Evolutionary conservation across 2,329 filamentous ascomycete genomes (phyloP).

Genomic region (Dothideomycetes sp.): DNA sequence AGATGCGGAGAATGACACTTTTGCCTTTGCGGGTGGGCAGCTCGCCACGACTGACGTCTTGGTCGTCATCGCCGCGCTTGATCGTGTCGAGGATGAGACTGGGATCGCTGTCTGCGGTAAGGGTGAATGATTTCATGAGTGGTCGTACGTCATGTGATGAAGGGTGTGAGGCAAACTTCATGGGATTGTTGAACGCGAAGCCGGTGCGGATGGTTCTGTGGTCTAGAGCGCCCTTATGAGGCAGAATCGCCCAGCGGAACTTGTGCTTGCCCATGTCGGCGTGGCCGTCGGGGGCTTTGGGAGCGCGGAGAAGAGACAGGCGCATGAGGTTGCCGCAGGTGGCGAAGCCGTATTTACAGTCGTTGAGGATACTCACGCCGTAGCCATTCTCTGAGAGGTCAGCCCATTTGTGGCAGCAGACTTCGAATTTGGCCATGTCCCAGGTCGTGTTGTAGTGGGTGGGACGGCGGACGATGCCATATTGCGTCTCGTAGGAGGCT

Average conservation of each 20-base stretch:
- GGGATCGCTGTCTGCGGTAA: slow-evolving; percentile 41
- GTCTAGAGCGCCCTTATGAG: slow-evolving; percentile 64
- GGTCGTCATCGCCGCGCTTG: slow-evolving; percentile 64
- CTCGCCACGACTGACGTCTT: slow-evolving; percentile 40
- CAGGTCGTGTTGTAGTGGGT: slow-evolving; percentile 97
- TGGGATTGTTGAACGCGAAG: slow-evolving; percentile 81
- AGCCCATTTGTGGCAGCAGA: slow-evolving; percentile 90
- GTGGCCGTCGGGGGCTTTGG: slow-evolving; percentile 86
- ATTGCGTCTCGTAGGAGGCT: slow-evolving; percentile 91
- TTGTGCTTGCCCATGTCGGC: slow-evolving; percentile 80
- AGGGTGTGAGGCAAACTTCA: slow-evolving; percentile 42
- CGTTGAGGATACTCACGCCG: slow-evolving; percentile 86
- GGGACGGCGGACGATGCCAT: slow-evolving; percentile 74
- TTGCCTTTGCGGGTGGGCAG: slow-evolving; percentile 55
- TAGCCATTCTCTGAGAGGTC: slow-evolving; percentile 82
- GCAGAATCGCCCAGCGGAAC: slow-evolving; percentile 84
- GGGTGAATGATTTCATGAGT: slow-evolving; percentile 47
- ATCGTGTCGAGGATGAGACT: slow-evolving; percentile 76
- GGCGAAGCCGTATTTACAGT: slow-evolving; percentile 93
- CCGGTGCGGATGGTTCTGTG: slow-evolving; percentile 68
- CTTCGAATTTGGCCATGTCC: slow-evolving; percentile 98
- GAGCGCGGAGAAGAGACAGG: slow-evolving; percentile 70
- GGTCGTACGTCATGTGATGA: slow-evolving; percentile 13
- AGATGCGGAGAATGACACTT: slow-evolving; percentile 75
- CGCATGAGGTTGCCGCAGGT: slow-evolving; percentile 84